A percentile compares a stretch with the other conserved stretches of the same genome.
These are phyloP conservation scores for Candida loeiensis DNA, from an alignment of 805 yeast genomes.

Conservation along the genomic window DNA sequence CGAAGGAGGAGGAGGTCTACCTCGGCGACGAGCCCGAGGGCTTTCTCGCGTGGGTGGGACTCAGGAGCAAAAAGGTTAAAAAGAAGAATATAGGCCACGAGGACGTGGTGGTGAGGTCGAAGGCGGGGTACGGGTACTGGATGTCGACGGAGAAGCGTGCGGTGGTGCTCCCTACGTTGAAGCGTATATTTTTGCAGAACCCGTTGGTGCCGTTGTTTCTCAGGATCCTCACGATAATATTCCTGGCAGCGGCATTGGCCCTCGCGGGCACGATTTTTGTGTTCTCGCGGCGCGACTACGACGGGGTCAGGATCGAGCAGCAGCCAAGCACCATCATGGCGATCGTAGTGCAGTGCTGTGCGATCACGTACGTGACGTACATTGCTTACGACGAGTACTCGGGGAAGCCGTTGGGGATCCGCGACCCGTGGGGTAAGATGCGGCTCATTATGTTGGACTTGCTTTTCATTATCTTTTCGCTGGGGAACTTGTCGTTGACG, in stretches of 20 bases:
- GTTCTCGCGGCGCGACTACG: constrained; percentile 32
- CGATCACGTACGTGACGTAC: constrained; percentile 71
- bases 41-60: constrained; percentile 12
- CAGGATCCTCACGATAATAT: constrained; percentile 46
- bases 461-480: constrained; percentile 79
- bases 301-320: constrained; percentile 48
- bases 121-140: constrained; percentile 62
- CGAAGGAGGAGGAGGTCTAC: constrained; percentile 20
- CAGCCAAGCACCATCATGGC: constrained; percentile 94
- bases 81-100: constrained; percentile 6
- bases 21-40: constrained; percentile 10
- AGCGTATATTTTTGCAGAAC: constrained; percentile 60
- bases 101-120: constrained; percentile 37
- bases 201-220: constrained; percentile 80
- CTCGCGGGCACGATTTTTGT: constrained; percentile 60
- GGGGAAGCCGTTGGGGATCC: constrained; percentile 86
- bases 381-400: constrained; percentile 88
- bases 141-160: constrained; percentile 59
- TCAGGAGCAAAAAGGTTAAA: constrained; percentile 2
- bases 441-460: constrained; percentile 78
- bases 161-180: constrained; percentile 60
- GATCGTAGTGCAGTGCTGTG: constrained; percentile 74
- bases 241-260: constrained; percentile 67
- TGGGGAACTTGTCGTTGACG: constrained; percentile 83
- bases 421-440: constrained; percentile 82